Conservation (phyloP, 1,284 basidiomycete species). For the Fomitiporia mediterranea region DNA sequence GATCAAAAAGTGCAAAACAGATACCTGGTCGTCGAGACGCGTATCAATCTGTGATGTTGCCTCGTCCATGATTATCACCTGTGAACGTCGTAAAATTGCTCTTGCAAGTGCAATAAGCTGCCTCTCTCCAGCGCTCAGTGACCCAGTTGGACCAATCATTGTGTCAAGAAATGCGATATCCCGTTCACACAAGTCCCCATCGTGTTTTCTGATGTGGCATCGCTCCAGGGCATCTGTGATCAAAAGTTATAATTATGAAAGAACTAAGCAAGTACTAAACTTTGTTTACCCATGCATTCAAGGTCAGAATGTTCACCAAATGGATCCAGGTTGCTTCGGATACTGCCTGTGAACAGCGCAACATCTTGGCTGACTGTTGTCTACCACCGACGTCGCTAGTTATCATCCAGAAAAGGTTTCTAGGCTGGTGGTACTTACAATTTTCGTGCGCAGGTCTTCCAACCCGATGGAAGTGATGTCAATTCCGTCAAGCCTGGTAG, state of each 20-base stretch:
- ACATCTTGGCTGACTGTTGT: slow-evolving; percentile 52
- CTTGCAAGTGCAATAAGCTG: slow-evolving; percentile 81
- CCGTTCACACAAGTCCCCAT: slow-evolving; percentile 29
- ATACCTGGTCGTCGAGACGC: slow-evolving; percentile 62
- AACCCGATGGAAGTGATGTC: slow-evolving; percentile 87
- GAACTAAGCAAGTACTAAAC: no score
- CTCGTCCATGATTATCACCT: slow-evolving; percentile 81
- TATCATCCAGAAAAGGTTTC: no score
- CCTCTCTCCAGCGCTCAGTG: slow-evolving; percentile 74
- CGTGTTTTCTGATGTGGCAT: slow-evolving; percentile 49
- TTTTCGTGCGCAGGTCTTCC: slow-evolving; percentile 72
- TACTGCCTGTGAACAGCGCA: slow-evolving; percentile 81
- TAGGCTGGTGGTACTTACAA: no score
- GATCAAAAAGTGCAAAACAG: no score
- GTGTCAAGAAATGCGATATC: slow-evolving; percentile 24
- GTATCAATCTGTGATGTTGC: slow-evolving; percentile 75
- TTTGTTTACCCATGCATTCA: no score
- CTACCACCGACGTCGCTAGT: no score
- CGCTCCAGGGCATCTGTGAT: slow-evolving; percentile 61
- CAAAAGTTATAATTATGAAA: no score
- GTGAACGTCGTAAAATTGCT: slow-evolving; percentile 69
- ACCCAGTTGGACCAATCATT: slow-evolving; percentile 31
- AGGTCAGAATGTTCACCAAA: slow-evolving; percentile 79
- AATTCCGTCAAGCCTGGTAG: no score
- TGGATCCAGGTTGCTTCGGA: slow-evolving; percentile 85